Evolutionary conservation across 2,329 filamentous ascomycete genomes (phyloP), one percentile per base, ranked within the genome.

Genomic region (Tetracladium maxilliforme): DNA sequence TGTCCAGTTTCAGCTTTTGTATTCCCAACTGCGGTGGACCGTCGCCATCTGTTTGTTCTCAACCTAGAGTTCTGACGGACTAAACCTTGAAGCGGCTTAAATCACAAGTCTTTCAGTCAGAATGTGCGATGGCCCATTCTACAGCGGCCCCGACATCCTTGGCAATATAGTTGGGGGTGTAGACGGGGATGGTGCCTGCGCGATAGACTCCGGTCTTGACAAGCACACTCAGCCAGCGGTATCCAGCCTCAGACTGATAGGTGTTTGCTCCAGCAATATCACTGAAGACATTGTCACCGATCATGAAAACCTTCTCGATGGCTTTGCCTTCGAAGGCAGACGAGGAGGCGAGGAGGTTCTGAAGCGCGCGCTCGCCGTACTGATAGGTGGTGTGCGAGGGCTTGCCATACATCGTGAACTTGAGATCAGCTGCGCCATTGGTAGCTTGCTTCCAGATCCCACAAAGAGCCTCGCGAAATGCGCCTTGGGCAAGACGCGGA

Each of bases 381-480:
- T 75, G 78, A 64, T 80, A 81, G n/a, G 75, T 80, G 5, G 75
- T 75, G 31, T 70, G 41, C 47, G 80, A 74, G 14, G 75, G 75
- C 61, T 81, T 81, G 42, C 75, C 75, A 55, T 80, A 80, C 29
- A 81, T 70, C 17, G 78, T 70, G 58, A 74, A 75, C 62, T 80
- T 74, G 23, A 81, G 67, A 33, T 80, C 74, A 10, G 62, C 62
- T 6, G 11, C 21, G 10, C 28, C 31, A 30, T 73, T 74, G 0
- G 73, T 79, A 30, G 79, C 52, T 11, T 72, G 61, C 51, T 70
- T 71, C 61, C 78, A 83, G 54, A 79, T 77, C 34, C 73, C 72
- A 50, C 80, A 74, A 27, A 81, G 62, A 18, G 70, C 68, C 38
- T 80, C 77, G 39, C 74, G 70, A 70, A 81, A 81, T n/a, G 70